These are phyloP conservation scores for Linnemannia schmuckeri DNA, from an alignment of 192 early-diverging fungal genomes.

Conservation along the genomic window DNA sequence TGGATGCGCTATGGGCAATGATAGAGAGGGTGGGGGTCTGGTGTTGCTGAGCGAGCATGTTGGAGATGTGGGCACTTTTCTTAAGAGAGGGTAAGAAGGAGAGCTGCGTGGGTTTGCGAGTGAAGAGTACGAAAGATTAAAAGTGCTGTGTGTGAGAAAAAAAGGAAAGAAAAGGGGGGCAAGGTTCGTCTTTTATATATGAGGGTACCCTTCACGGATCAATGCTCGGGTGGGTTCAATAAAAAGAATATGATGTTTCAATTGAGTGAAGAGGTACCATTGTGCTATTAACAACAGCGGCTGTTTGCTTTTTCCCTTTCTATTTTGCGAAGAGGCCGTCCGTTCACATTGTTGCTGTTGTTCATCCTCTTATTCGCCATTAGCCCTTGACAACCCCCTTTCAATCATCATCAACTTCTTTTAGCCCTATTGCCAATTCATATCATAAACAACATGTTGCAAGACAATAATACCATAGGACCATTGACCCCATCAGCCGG, in stretches of 20 bases:
- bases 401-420: not conserved
- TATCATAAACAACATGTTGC: not conserved
- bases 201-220: not conserved
- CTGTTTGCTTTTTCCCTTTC: not conserved
- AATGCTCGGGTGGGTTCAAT: not conserved
- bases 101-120: not conserved
- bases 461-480: not conserved
- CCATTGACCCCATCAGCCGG: not conserved
- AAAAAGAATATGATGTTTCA: not conserved
- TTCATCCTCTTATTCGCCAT: not conserved
- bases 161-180: not conserved
- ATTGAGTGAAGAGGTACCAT: not conserved
- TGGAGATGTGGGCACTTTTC: not conserved
- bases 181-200: not conserved
- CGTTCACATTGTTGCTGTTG: not conserved
- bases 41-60: conserved; percentile 23
- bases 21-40: conserved; percentile 51
- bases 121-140: not conserved
- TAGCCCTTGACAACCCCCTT: not conserved
- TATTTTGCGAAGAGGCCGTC: not conserved
- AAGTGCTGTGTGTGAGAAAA: not conserved
- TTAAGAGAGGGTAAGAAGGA: not conserved
- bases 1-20: conserved; percentile 42
- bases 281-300: not conserved
- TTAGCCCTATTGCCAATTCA: not conserved